Conservation (phyloP, 108 stramenopile genomes). For the Fragilaria radians region DNA sequence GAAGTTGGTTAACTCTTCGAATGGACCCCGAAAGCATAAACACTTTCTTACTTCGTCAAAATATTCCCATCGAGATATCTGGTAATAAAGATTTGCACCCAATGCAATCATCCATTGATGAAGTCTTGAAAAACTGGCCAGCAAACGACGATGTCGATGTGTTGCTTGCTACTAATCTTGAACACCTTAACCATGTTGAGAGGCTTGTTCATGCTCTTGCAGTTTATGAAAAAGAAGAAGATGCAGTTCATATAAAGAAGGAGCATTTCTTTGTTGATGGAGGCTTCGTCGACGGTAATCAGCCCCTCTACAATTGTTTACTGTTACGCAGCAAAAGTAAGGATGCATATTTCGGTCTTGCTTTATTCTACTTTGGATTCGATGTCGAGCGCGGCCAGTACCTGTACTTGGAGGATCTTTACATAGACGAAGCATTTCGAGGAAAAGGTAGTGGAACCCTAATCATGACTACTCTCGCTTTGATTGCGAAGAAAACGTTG, state of each 20-base stretch:
- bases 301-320: constrained; percentile 3
- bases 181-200: constrained; percentile 11
- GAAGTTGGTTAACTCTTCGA: constrained; percentile 10
- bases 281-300: constrained; percentile 1
- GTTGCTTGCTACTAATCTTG: constrained; percentile 2
- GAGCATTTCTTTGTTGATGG: constrained; percentile 23
- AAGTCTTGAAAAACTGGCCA: neutral
- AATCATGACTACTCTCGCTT: constrained; percentile 38
- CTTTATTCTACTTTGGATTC: constrained; percentile 43
- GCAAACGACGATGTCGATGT: neutral
- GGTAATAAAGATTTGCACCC: neutral
- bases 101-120: neutral
- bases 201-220: constrained; percentile 31
- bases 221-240: constrained; percentile 30
- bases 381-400: constrained; percentile 25
- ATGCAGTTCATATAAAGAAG: constrained; percentile 15
- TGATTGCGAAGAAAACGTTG: constrained; percentile 10
- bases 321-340: constrained; percentile 1
- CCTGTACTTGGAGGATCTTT: constrained; percentile 64
- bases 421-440: constrained; percentile 34
- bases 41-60: neutral
- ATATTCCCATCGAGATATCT: neutral
- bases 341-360: constrained; percentile 28
- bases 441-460: constrained; percentile 34
- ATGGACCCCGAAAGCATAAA: neutral